Evolutionary conservation across 2,329 filamentous ascomycete species (phyloP).

Genomic region (Coniochaeta ligniaria): DNA sequence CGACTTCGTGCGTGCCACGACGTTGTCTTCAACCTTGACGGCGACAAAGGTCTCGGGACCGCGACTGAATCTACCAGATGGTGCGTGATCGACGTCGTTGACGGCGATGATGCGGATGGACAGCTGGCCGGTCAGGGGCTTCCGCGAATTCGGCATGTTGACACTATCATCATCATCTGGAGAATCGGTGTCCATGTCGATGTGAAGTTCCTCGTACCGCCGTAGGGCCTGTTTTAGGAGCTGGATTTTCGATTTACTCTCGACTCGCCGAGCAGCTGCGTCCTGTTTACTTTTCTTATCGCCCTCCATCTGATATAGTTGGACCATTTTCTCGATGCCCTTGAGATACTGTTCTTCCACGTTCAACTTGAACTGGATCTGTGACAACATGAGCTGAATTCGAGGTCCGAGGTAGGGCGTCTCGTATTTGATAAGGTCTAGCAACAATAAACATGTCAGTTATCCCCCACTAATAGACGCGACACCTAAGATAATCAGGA

Average conservation of each 20-base stretch:
- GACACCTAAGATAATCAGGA: neutral
- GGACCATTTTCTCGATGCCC: slow-evolving; percentile 98
- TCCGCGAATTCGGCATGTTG: slow-evolving; percentile 88
- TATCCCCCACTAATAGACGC: neutral
- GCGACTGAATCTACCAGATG: slow-evolving; percentile 74
- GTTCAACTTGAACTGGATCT: slow-evolving; percentile 97
- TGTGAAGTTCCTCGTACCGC: slow-evolving; percentile 93
- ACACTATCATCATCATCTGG: slow-evolving; percentile 95
- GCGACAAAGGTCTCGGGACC: slow-evolving; percentile 93
- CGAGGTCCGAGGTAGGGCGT: slow-evolving; percentile 91
- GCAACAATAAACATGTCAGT: slow-evolving; percentile 3
- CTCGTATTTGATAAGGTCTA: slow-evolving; percentile 98
- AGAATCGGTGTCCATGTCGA: slow-evolving; percentile 79
- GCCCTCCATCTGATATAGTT: slow-evolving; percentile 93
- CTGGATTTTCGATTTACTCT: slow-evolving; percentile 97
- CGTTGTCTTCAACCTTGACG: slow-evolving; percentile 91
- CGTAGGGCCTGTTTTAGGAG: slow-evolving; percentile 92
- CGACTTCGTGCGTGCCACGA: slow-evolving; percentile 80
- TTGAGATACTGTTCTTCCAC: slow-evolving; percentile 99
- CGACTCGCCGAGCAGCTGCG: slow-evolving; percentile 79
- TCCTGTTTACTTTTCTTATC: slow-evolving; percentile 93
- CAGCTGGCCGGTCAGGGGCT: slow-evolving; percentile 88
- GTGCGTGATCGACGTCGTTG: slow-evolving; percentile 89
- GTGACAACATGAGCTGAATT: slow-evolving; percentile 97
- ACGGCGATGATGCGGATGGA: slow-evolving; percentile 81